Percentiles rank a stretch among this genome's conserved stretches.
Conservation (phyloP, 352 stramenopile species). For the Phytophthora pseudosyringae region DNA sequence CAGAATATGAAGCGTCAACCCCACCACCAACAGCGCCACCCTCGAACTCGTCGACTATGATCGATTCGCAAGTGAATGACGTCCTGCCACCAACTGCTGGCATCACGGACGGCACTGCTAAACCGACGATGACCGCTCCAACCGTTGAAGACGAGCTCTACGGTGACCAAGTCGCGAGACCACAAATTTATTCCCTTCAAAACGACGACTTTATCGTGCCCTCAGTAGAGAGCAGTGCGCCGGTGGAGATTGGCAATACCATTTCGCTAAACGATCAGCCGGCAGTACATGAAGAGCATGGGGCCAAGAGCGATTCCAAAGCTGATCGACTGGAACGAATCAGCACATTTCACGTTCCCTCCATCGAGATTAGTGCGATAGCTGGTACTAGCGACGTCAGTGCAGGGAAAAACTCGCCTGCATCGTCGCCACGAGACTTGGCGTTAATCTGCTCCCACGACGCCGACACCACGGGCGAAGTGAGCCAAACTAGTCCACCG, state of each 20-base stretch:
- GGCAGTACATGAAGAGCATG: neutral
- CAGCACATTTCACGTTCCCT: slow-evolving; percentile 14
- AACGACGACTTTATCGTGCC: neutral
- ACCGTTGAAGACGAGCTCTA: neutral
- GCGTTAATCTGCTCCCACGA: neutral
- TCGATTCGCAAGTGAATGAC: neutral
- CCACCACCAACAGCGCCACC: neutral
- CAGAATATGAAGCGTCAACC: neutral
- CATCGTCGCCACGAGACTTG: slow-evolving; percentile 4
- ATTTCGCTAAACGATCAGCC: neutral
- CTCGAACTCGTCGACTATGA: neutral
- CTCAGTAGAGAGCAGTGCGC: neutral
- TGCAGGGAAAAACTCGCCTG: neutral
- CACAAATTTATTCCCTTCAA: neutral
- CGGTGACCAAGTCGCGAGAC: neutral
- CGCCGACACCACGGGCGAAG: neutral
- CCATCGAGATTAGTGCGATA: slow-evolving; percentile 24
- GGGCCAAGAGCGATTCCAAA: neutral
- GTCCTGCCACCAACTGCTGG: neutral
- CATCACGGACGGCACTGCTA: neutral
- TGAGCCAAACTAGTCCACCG: neutral
- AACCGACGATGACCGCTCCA: neutral
- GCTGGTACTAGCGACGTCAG: neutral
- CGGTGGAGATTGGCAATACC: neutral
- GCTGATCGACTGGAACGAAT: neutral